phyloP scores from a whole-genome alignment of 495 filamentous ascomycete species.

The Penicillium arizonense region DNA sequence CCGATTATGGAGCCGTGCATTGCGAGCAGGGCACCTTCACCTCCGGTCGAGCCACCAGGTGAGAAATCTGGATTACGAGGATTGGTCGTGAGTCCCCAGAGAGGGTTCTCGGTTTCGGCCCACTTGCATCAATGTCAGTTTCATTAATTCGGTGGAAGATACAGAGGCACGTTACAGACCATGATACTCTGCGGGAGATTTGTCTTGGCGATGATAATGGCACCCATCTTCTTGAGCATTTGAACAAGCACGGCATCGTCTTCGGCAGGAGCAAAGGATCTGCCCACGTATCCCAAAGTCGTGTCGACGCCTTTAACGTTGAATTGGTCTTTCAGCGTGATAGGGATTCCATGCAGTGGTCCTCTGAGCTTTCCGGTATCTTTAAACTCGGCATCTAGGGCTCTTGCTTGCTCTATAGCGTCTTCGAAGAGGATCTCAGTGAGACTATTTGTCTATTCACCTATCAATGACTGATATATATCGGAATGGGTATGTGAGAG shows the following conservation, averaged over 20 bases:
- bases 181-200: conserved; percentile 56
- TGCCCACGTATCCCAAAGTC: conserved; percentile 56
- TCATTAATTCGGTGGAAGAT: conserved; percentile 6
- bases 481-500: background rate
- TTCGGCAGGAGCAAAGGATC: conserved; percentile 49
- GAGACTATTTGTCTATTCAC: conserved; percentile 52
- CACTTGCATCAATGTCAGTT: conserved; percentile 19
- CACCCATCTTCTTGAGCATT: conserved; percentile 46
- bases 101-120: conserved; percentile 54
- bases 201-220: conserved; percentile 61
- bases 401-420: conserved; percentile 55
- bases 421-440: conserved; percentile 64
- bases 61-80: conserved; percentile 47
- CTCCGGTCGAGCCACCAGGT: conserved; percentile 61
- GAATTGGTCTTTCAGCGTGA: conserved; percentile 67
- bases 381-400: conserved; percentile 51
- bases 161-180: conserved; percentile 22
- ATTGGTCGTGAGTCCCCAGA: conserved; percentile 53
- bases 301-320: conserved; percentile 59
- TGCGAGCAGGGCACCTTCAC: conserved; percentile 60
- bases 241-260: conserved; percentile 48
- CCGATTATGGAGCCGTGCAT: conserved; percentile 62
- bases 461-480: background rate
- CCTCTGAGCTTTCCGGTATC: conserved; percentile 49
- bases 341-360: conserved; percentile 64